Conservation (phyloP, 225 moss, liverwort and hornwort genomes). For the Bryum argenteum region DNA sequence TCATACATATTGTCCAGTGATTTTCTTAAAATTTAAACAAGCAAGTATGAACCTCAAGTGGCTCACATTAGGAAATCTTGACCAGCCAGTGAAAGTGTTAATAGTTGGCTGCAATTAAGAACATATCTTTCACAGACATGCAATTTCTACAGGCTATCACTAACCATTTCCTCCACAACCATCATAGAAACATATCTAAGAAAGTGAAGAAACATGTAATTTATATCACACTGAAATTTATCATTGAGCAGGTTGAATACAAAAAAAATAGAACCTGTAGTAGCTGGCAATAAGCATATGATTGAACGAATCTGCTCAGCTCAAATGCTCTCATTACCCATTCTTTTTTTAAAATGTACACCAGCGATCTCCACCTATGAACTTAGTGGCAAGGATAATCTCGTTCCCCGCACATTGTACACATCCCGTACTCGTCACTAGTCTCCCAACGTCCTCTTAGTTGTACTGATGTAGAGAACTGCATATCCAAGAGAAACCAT, state of each 20-base stretch:
- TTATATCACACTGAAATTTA: slow-evolving; percentile 20
- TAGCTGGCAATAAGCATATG: slow-evolving; percentile 25
- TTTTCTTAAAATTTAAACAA: too few relatives aligned
- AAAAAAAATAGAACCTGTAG: slow-evolving; percentile 24
- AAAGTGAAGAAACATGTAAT: neutral
- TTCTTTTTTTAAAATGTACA: slow-evolving; percentile 37
- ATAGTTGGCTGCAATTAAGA: too few relatives aligned
- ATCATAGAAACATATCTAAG: slow-evolving; percentile 20
- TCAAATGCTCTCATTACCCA: slow-evolving; percentile 26
- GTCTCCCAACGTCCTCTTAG: slow-evolving; percentile 85
- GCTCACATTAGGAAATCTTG: too few relatives aligned
- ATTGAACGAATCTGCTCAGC: slow-evolving; percentile 35
- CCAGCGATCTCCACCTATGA: slow-evolving; percentile 20
- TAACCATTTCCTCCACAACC: neutral
- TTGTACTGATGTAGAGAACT: slow-evolving; percentile 94
- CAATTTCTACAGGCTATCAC: too few relatives aligned
- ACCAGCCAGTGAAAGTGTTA: too few relatives aligned
- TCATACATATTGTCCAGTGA: too few relatives aligned
- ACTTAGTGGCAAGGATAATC: slow-evolving; percentile 18
- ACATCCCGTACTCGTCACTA: slow-evolving; percentile 34
- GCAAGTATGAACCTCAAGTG: too few relatives aligned
- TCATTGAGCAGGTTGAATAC: slow-evolving; percentile 10
- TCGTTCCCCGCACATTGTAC: slow-evolving; percentile 36
- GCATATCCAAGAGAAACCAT: slow-evolving; percentile 27
- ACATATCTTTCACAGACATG: too few relatives aligned